Base-by-base conservation (phyloP, 2,329 filamentous ascomycete species). In the Plenodomus lindquistii region DNA sequence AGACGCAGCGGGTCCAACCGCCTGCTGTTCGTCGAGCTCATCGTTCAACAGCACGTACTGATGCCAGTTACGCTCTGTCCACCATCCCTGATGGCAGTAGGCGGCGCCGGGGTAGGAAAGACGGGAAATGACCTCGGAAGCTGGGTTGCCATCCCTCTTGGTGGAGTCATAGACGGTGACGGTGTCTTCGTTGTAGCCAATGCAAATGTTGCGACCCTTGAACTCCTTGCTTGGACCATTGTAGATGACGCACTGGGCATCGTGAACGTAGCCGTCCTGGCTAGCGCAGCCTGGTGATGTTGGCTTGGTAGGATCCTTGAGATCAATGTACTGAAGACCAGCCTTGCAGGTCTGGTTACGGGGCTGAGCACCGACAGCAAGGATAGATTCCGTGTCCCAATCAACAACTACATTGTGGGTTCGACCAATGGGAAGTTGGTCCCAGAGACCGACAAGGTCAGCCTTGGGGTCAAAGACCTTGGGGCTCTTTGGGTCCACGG, bases 71-170 rank as follows among this genome's bases (percentile, higher is more conserved):
- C 57, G 44, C 56, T 71, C 65, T 1, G 80, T 73, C 24, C 83
- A 72, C 80, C 80, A 82, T 3, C 82, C 82, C 62, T 83, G 81
- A 60, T 85, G 82, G 4, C 79, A 81, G 69, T 84, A 85, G 15
- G 73, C 67, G 5, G 77, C 78, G 24, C 81, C 81, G 21, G 78
- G 73, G 63, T 83, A 84, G 0, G 75, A 75, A 2, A 79, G 81
- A 45, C 74, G 73, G 38, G 80, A 82, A 58, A 83, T 76, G 51
- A 81, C 73, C 77, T 82, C 66, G 77, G 81, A 66, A 60, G 82
- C 83, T 15, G 77, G 73, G 66, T 79, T 79, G 62, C 80, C 70
- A 36, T 77, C 71, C 68, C 80, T 80, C 66, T 79, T 70, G 27
- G 76, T 79, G 0, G 81, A 77, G 48, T 81, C 78, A 62, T 76